Evolutionary conservation across 2,329 filamentous ascomycete species (phyloP).

Genomic region (Calycina herbarum): DNA sequence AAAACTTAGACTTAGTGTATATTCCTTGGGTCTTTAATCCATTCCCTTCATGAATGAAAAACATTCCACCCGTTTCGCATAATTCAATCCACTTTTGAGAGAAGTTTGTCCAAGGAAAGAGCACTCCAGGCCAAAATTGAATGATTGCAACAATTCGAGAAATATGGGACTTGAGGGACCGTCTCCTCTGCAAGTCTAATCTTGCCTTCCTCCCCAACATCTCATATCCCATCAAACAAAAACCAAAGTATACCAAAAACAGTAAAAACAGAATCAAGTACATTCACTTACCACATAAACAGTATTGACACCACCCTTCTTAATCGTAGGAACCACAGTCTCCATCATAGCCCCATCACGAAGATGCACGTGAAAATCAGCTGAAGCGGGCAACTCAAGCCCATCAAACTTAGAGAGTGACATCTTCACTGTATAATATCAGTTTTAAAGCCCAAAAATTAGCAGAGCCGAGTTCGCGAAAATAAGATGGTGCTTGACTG

Average conservation of each 20-base stretch:
- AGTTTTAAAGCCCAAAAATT: neutral
- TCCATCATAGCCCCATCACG: conserved; percentile 67
- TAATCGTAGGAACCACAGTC: conserved; percentile 53
- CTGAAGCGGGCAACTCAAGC: conserved; percentile 60
- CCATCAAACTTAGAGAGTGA: conserved; percentile 30
- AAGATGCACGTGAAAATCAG: conserved; percentile 66
- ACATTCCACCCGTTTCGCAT: neutral
- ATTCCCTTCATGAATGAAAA: neutral
- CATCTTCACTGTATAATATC: conserved; percentile 16
- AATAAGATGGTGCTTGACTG: neutral
- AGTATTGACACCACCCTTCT: conserved; percentile 60
- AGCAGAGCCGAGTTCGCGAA: neutral
- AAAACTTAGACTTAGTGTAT: neutral
- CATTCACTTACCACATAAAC: conserved; percentile 43
- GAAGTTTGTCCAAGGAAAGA: too few species aligned
- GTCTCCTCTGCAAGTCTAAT: too few species aligned
- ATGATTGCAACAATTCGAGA: too few species aligned
- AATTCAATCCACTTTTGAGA: neutral
- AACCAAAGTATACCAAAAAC: neutral
- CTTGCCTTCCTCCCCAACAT: neutral
- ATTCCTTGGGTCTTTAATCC: neutral
- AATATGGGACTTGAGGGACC: too few species aligned
- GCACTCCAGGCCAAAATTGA: too few species aligned
- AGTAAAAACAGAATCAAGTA: neutral
- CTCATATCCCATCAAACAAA: neutral